phyloP scores from a whole-genome alignment of 2,329 filamentous ascomycete species.

The Scedosporium aurantiacum region DNA sequence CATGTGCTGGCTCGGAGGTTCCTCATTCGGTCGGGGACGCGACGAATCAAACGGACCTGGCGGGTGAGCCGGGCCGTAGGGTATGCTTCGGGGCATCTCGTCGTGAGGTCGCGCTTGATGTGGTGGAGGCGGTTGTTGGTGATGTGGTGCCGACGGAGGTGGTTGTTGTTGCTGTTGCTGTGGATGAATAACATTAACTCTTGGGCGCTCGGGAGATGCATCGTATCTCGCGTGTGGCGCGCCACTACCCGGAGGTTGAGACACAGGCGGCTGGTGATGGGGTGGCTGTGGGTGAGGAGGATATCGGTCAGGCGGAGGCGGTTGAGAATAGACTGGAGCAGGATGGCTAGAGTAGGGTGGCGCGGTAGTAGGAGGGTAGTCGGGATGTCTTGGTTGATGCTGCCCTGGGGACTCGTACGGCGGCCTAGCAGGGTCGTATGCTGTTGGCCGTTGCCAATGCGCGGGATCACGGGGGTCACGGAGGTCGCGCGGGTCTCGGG shows the following conservation, averaged over 20 bases:
- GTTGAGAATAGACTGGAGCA: conserved; percentile 22
- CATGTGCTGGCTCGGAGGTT: conserved; percentile 28
- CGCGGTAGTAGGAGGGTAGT: conserved; percentile 23
- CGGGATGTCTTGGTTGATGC: conserved; percentile 4
- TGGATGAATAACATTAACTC: conserved; percentile 15
- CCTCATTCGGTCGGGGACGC: conserved; percentile 35
- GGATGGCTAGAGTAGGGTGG: conserved; percentile 26
- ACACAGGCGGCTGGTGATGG: conserved; percentile 23
- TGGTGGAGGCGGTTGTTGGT: conserved; percentile 18
- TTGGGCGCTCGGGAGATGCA: conserved; percentile 15
- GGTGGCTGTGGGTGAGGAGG: conserved; percentile 21
- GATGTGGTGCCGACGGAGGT: conserved; percentile 24
- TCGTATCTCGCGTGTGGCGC: conserved; percentile 18
- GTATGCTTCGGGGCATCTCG: conserved; percentile 13
- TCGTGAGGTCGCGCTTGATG: conserved; percentile 22
- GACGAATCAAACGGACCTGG: conserved; percentile 15
- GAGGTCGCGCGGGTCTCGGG: neutral
- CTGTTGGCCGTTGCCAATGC: conserved; percentile 24
- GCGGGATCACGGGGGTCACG: conserved; percentile 4
- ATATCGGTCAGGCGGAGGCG: conserved; percentile 27
- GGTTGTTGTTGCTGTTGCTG: conserved; percentile 14
- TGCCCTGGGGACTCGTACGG: conserved; percentile 31
- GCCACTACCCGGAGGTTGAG: conserved; percentile 14
- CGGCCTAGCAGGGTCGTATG: conserved; percentile 30
- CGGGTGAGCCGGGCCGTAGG: neutral